Evolutionary conservation across 1,284 basidiomycete species (phyloP).

Genomic region (Cerioporus squamosus): DNA sequence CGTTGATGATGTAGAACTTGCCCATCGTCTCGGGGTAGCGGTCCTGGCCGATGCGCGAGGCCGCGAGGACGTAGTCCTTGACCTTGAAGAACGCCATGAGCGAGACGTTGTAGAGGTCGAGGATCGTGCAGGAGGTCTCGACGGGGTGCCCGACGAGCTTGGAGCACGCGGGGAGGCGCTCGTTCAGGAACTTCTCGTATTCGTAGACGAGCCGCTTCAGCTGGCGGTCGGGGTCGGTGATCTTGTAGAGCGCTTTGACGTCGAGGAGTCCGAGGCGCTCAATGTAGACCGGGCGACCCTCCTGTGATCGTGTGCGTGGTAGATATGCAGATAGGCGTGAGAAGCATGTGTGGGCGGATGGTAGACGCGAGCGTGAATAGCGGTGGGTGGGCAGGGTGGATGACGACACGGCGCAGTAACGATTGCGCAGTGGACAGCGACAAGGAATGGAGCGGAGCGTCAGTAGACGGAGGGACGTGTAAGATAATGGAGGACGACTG

Average conservation of each 20-base stretch:
- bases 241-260: slow-evolving; percentile 79
- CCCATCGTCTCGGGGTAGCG: slow-evolving; percentile 96
- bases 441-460: background rate
- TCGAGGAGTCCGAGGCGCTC: slow-evolving; percentile 93
- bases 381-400: background rate
- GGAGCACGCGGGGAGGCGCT: slow-evolving; percentile 87
- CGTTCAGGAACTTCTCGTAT: slow-evolving; percentile 88
- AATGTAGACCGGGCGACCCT: slow-evolving; percentile 95
- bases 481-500: slow-evolving; percentile 14
- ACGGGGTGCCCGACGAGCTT: slow-evolving; percentile 79
- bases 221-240: slow-evolving; percentile 89
- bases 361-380: background rate
- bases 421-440: background rate
- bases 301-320: slow-evolving; percentile 55
- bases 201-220: slow-evolving; percentile 90
- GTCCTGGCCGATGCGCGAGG: slow-evolving; percentile 87
- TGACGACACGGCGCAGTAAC: background rate
- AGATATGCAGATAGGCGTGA: background rate
- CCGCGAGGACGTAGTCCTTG: slow-evolving; percentile 88
- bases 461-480: background rate
- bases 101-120: slow-evolving; percentile 88
- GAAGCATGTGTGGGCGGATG: background rate
- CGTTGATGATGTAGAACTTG: slow-evolving; percentile 95
- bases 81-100: slow-evolving; percentile 89
- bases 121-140: slow-evolving; percentile 98